Evolutionary conservation across 305 asterid genomes (phyloP).

Genomic region (Fraxinus greggii): DNA sequence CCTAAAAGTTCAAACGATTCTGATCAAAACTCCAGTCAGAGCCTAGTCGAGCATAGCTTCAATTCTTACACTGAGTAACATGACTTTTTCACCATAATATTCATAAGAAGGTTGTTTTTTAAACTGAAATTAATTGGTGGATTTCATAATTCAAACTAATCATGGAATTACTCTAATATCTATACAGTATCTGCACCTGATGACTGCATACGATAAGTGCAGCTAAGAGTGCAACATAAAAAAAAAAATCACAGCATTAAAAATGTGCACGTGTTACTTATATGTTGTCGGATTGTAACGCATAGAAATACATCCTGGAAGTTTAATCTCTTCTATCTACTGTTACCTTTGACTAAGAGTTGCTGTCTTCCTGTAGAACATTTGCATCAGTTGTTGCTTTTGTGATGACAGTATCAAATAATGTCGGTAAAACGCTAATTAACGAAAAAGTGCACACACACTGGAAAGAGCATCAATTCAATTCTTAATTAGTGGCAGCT

Average conservation of each 20-base stretch:
- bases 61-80: not conserved
- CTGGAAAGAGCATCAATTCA: constrained; percentile 20
- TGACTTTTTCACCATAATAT: not conserved
- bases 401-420: constrained; percentile 30
- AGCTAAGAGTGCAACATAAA: constrained; percentile 12
- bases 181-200: not conserved
- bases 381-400: constrained; percentile 28
- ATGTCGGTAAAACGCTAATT: constrained; percentile 31
- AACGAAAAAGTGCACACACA: constrained; percentile 16
- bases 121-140: not conserved
- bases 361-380: constrained; percentile 18
- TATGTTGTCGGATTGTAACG: constrained; percentile 4
- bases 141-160: not conserved
- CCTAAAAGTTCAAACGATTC: not conserved
- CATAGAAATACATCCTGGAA: not conserved
- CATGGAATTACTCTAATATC: not conserved
- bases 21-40: not conserved
- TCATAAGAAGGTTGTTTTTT: not conserved
- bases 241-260: not conserved
- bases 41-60: not conserved
- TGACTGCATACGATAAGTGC: not conserved
- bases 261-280: constrained; percentile 4
- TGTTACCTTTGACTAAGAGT: constrained; percentile 19
- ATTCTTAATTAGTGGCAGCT: constrained; percentile 19
- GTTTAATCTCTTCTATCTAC: not conserved